Conservation (phyloP, 2,329 filamentous ascomycete genomes). For the Sphaerulina musiva region DNA sequence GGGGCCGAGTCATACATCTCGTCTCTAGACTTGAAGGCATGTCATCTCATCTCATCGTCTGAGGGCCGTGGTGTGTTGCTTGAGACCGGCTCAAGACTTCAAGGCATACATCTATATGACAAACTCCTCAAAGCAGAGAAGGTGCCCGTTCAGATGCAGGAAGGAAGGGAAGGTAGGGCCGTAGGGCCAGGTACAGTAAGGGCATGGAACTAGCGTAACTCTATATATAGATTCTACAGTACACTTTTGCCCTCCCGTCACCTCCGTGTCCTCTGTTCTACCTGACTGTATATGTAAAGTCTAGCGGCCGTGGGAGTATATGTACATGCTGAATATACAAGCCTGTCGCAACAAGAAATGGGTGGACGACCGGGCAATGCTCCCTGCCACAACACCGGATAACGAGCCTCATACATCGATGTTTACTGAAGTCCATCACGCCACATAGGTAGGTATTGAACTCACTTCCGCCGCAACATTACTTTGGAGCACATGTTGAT, state of each 20-base stretch:
- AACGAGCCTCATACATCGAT: neutral
- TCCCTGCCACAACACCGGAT: neutral
- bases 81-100: constrained; percentile 21
- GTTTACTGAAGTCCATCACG: too few relatives aligned
- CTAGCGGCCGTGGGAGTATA: constrained; percentile 8
- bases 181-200: too few relatives aligned
- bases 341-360: neutral
- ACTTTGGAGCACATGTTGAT: constrained; percentile 93
- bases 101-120: neutral
- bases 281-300: neutral
- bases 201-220: neutral
- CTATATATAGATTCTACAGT: neutral
- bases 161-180: too few relatives aligned
- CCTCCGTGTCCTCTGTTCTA: neutral
- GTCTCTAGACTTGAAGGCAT: constrained; percentile 1
- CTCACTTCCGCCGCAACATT: constrained; percentile 75
- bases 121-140: neutral
- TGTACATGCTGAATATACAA: constrained; percentile 13
- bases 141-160: too few relatives aligned
- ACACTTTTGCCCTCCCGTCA: neutral
- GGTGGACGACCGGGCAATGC: neutral
- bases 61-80: neutral
- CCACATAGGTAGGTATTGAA: neutral
- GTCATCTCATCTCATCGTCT: neutral
- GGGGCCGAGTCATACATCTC: constrained; percentile 10